Percentiles rank a stretch among this genome's conserved stretches.
Conservation (phyloP, 2,329 filamentous ascomycete genomes). For the Ramularia endophylla region DNA sequence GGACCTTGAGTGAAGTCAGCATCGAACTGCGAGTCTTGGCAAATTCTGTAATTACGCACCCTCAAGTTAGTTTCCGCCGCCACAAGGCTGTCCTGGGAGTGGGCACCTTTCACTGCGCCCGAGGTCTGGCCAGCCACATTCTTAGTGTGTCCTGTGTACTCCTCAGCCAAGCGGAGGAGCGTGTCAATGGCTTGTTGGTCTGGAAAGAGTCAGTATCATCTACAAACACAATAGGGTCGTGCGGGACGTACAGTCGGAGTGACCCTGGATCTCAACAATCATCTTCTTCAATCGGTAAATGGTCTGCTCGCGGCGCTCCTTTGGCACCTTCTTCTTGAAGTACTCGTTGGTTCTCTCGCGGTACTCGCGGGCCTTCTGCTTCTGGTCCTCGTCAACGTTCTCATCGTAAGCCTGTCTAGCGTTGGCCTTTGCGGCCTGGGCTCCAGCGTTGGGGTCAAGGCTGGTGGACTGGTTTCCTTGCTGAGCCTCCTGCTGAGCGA, state of each 20-base stretch:
- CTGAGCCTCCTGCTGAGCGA: constrained; percentile 49
- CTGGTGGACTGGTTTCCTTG: constrained; percentile 40
- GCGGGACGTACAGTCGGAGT: constrained; percentile 66
- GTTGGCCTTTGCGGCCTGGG: constrained; percentile 41
- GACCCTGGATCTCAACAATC: constrained; percentile 92
- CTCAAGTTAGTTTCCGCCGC: constrained; percentile 74
- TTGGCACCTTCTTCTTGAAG: constrained; percentile 76
- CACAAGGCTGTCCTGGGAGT: constrained; percentile 57
- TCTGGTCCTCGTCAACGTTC: constrained; percentile 59
- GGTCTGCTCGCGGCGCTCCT: constrained; percentile 87
- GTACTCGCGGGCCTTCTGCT: constrained; percentile 39
- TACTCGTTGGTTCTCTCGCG: constrained; percentile 61
- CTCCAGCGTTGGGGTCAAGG: constrained; percentile 48
- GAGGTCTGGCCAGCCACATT: constrained; percentile 58
- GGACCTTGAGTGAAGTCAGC: constrained; percentile 56
- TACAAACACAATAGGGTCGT: too few species aligned
- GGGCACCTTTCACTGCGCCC: constrained; percentile 66
- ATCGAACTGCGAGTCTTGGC: constrained; percentile 34
- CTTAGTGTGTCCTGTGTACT: constrained; percentile 72
- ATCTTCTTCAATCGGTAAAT: constrained; percentile 93
- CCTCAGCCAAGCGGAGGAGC: constrained; percentile 74
- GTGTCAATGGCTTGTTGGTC: constrained; percentile 86
- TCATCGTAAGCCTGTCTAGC: constrained; percentile 51
- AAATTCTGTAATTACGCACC: constrained; percentile 49
- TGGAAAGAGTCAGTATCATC: constrained; percentile 31